Base-by-base conservation (phyloP, 192 early-diverging fungal species). In the Coemansia sp. region DNA sequence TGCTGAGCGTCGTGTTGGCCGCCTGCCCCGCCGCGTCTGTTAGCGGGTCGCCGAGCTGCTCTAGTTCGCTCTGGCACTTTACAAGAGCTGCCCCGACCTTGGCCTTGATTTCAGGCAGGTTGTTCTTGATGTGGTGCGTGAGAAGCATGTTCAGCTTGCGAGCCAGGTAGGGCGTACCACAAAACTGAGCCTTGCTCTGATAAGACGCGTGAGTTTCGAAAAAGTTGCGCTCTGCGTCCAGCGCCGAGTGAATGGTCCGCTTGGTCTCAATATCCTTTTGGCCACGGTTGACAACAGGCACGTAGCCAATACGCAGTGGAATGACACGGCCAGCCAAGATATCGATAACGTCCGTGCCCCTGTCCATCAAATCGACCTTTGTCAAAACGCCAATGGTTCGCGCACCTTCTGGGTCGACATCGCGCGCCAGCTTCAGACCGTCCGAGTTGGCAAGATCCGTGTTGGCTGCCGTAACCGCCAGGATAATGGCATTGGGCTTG, bases 301-400 rank as follows among this genome's bases (percentile, higher is more conserved):
- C 98, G 75, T 98, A 99, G 33, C 96, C 96, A 13, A 99, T 85
- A 27, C 95, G 88, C 66, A 99, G 88, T 3, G 97, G 98, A 84
- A 99, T 99, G 24, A 98, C 89, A 13, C 98, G 87, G 2, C 94
- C 94, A 10, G 97, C 96, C 72, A 99, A 88, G 76, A 99, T 98
- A 73, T 99, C 98, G 45, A 99, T 95, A 10, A 99, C 97, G 81
- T 99, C 98, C 16, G 98, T 99, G 39, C 98, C 98, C 77, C 89
- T 85, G 84, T 99, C 98, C 98, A 99, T 99, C 65, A 99, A 85
- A 82, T 99, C 98, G 64, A 99, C 88, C 83, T 99, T 99, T 70
- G 98, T 99, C 83, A 99, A 86, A 37, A 99, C 98, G 67, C 98
- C 98, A 75, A 99, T 98, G 6, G 98, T 99, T 59, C 98, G 89